Evolutionary conservation across 257 asterid species (phyloP), one percentile per base, ranked within the genome.

Genomic region (Parsonsia alboflavescens): DNA sequence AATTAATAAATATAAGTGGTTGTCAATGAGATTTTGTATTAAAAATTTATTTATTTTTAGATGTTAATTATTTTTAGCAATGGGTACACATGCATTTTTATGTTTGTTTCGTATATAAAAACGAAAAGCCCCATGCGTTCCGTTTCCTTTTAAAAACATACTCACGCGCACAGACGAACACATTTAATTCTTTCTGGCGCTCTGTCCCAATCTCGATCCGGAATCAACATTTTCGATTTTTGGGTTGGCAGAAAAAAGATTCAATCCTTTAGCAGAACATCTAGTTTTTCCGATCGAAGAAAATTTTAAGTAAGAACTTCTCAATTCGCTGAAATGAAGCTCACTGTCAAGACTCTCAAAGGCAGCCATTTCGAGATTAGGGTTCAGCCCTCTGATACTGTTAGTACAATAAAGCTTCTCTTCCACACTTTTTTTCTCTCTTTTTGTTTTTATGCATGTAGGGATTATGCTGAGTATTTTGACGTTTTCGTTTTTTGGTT

Each of bases 331-430:
- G 88, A 83, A 50, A 92, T 93, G 98, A 90, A 93, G 89, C 96
- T 93, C 82, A 91, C 93, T 73, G 98, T 93, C 76, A 93, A 93
- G 78, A 93, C 98, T 77, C 96, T 93, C 68, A 91, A 93, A 77
- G 97, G 97, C 82, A 91, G 93, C 85, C 96, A 91, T 77, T 93
- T 93, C 58, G 96, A 88, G 75, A 88, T 93, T 69, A 84, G 77
- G 87, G 96, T 93, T 73, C 96, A 87, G 68, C 90, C 91, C 50
- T 84, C 86, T 61, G 96, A 93, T 75, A 85, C 93, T 75, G 98
- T 93, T 66, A 85, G 90, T 84, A 59, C 19, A 17, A 3, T 4
- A 41, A 39, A 39, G 39, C 30, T 12, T 62, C 39, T 56, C 21
- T 30, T 59, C 42, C 19, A 15, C 10, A 9, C 5, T 19, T 33